Percentiles rank a stretch among this genome's conserved stretches.
phyloP scores from a whole-genome alignment of 371 early-diverging fungal species.

The Mucor plumbeus region DNA sequence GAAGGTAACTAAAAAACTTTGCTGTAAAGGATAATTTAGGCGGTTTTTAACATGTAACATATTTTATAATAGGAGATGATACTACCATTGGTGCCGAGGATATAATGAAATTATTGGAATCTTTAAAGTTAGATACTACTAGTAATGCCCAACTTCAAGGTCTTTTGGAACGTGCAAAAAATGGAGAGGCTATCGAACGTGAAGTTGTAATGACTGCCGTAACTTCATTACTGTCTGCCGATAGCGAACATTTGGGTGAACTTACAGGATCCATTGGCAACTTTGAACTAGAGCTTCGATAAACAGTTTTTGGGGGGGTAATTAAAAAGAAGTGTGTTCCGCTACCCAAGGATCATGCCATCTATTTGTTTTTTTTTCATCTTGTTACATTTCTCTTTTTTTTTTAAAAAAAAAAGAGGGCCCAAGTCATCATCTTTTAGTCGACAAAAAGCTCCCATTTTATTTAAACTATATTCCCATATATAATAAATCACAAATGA shows the following conservation, averaged over 20 bases:
- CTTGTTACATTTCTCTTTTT: too few species aligned
- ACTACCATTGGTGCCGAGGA: conserved; percentile 22
- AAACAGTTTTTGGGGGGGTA: background rate
- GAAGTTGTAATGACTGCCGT: conserved; percentile 23
- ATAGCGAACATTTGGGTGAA: conserved; percentile 25
- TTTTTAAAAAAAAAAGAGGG: background rate
- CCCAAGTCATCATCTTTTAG: background rate
- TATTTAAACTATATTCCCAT: background rate
- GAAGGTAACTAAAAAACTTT: background rate
- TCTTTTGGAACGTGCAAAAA: conserved; percentile 21
- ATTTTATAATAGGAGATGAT: conserved; percentile 1
- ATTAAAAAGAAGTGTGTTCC: too few species aligned
- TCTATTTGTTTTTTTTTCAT: too few species aligned
- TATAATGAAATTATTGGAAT: conserved; percentile 23
- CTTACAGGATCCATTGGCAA: conserved; percentile 24
- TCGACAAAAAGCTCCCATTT: too few species aligned
- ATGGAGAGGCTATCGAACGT: conserved; percentile 30
- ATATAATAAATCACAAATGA: background rate
- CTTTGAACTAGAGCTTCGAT: conserved; percentile 29
- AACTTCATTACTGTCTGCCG: conserved; percentile 14
- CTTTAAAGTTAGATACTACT: conserved; percentile 15
- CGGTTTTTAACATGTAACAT: too few species aligned
- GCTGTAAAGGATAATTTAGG: too few species aligned
- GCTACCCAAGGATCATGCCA: too few species aligned
- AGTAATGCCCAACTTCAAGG: conserved; percentile 19